Base-by-base conservation (phyloP, 2,329 filamentous ascomycete species). In the Cordyceps militaris region DNA sequence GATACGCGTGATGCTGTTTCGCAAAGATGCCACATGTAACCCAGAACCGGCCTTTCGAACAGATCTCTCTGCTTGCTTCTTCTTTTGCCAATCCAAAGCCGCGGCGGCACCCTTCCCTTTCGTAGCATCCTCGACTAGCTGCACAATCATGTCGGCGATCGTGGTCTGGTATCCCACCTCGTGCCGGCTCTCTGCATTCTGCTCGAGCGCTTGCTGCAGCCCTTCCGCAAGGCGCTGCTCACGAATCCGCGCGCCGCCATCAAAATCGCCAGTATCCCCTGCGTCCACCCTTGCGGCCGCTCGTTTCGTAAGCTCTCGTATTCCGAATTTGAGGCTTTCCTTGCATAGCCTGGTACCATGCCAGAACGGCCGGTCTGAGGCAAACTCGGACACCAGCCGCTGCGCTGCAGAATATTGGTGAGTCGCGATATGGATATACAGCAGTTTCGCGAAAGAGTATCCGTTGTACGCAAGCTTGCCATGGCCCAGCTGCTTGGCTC, bases 381-480 rank as follows among this genome's bases (percentile, higher is more conserved):
- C 66, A 49, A 74, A 73, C 11, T 58, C 62, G 21, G 52, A 51
- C 6, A 75, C 56, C n/a, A 75, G 60, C 34, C 61, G 63, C 34
- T 62, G 59, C 21, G 75, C 61, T 16, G 66, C 65, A 8, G 61
- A 56, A 55, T 74, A 75, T 7, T 60, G 63, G n/a, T 61, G 63
- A 40, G 66, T 63, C 2, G 66, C 67, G 1, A 67, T 71, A 61
- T 71, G 71, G 5, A 68, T 63, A 54, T 66, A 67, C 24, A 75
- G 59, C 19, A 76, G 65, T 40, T 67, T 72, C 30, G 67, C 59
- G 63, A 76, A 76, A 60, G 73, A 75, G 63, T 67, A 66, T 47
- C 69, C 64, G 61, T 63, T 72, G 63, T 73, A 75, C 38, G 69
- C 64, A 28, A 71, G 60, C 40, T 71, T 64, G 13, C 70, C 69